phyloP scores from a whole-genome alignment of 2,329 filamentous ascomycete species.

The Magnaporthiopsis poae region DNA sequence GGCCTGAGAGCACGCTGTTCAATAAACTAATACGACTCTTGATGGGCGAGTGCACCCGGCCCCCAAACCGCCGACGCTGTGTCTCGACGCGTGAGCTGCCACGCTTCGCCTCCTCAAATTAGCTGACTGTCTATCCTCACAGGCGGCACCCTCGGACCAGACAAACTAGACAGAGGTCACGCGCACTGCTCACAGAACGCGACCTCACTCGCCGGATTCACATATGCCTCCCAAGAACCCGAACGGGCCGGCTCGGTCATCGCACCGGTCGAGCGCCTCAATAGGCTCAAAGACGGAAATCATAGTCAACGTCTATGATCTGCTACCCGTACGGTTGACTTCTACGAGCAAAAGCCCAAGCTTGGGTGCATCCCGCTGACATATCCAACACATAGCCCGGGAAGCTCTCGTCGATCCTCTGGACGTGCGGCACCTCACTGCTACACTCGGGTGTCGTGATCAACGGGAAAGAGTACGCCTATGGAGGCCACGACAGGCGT shows the following conservation, averaged over 20 bases:
- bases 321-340: conserved; percentile 52
- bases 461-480: conserved; percentile 71
- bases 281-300: conserved; percentile 60
- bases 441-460: conserved; percentile 78
- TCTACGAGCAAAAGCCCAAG: conserved; percentile 1
- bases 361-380: neutral
- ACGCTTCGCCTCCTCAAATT: too few relatives aligned
- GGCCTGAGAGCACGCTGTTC: too few relatives aligned
- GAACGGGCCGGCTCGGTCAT: conserved; percentile 20
- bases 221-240: conserved; percentile 35
- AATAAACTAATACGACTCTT: too few relatives aligned
- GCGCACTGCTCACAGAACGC: too few relatives aligned
- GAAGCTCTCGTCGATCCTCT: conserved; percentile 63
- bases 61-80: too few relatives aligned
- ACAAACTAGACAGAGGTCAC: too few relatives aligned
- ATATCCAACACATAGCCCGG: conserved; percentile 45
- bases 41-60: too few relatives aligned
- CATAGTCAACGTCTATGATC: conserved; percentile 67
- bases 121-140: too few relatives aligned
- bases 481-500: conserved; percentile 66
- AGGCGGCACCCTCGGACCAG: too few relatives aligned
- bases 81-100: too few relatives aligned
- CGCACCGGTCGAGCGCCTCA: conserved; percentile 57
- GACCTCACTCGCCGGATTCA: neutral
- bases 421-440: conserved; percentile 66